Conservation (phyloP, 805 yeast genomes). For the Yarrowia sp. region DNA sequence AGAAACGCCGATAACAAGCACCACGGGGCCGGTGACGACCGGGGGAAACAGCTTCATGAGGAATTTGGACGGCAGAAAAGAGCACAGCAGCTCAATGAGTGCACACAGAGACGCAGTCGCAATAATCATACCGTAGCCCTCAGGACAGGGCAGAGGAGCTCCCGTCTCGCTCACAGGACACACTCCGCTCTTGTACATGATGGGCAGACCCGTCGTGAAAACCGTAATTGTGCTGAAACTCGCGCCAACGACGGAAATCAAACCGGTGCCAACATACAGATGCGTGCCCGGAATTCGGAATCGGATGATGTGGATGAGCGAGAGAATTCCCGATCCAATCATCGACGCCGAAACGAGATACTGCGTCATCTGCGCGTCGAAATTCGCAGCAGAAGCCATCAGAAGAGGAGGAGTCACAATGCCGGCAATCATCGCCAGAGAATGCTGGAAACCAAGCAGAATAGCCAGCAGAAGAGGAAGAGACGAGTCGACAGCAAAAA, state of each 20-base stretch:
- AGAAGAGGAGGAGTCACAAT: constrained; percentile 80
- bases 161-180: constrained; percentile 69
- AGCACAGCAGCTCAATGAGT: constrained; percentile 64
- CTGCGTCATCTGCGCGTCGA: constrained; percentile 50
- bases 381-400: constrained; percentile 61
- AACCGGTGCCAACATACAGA: constrained; percentile 82
- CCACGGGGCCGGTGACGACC: constrained; percentile 91
- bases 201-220: constrained; percentile 69
- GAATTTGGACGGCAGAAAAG: constrained; percentile 72
- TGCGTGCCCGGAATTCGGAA: constrained; percentile 72
- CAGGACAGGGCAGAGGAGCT: constrained; percentile 71
- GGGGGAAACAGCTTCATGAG: constrained; percentile 82
- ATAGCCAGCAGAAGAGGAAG: constrained; percentile 80
- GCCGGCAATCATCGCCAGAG: constrained; percentile 90
- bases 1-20: constrained; percentile 72
- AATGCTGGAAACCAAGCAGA: constrained; percentile 80
- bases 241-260: constrained; percentile 87
- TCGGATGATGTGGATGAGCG: constrained; percentile 74
- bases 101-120: constrained; percentile 81
- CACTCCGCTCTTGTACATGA: constrained; percentile 71
- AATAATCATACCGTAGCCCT: constrained; percentile 83
- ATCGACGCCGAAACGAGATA: constrained; percentile 70
- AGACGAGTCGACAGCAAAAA: constrained; percentile 74
- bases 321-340: constrained; percentile 67
- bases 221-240: constrained; percentile 85